These are phyloP conservation scores for Pseudogymnoascus sp. DNA, from an alignment of 2,329 filamentous ascomycete species.

Conservation along the genomic window DNA sequence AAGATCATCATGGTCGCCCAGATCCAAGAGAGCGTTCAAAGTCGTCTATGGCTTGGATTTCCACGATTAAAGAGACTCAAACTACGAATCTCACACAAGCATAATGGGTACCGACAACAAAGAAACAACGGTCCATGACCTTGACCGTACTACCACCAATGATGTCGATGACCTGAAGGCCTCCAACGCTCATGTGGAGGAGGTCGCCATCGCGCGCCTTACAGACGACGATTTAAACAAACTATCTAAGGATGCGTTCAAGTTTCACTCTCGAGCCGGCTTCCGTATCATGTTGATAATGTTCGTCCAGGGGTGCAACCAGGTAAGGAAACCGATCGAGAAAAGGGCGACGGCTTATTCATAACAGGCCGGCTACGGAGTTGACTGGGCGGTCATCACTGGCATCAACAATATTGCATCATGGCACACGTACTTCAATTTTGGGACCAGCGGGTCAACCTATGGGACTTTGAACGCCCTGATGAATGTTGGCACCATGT, in stretches of 20 bases:
- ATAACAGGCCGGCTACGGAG: constrained; percentile 34
- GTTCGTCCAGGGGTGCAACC: constrained; percentile 39
- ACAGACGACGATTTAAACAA: constrained; percentile 38
- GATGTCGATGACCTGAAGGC: constrained; percentile 28
- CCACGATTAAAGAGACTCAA: neutral
- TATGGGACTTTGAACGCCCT: constrained; percentile 36
- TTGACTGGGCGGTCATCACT: constrained; percentile 42
- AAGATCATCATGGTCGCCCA: constrained; percentile 6
- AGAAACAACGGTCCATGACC: constrained; percentile 5
- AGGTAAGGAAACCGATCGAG: constrained; percentile 21
- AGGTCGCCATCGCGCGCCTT: constrained; percentile 36
- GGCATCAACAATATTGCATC: constrained; percentile 36
- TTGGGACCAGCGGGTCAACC: constrained; percentile 32
- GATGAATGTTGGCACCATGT: constrained; percentile 39
- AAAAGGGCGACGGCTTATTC: constrained; percentile 11
- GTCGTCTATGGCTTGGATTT: neutral
- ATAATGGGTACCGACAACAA: constrained; percentile 2
- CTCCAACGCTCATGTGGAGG: constrained; percentile 33
- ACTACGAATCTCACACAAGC: neutral
- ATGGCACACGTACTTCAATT: constrained; percentile 38
- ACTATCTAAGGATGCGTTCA: constrained; percentile 35
- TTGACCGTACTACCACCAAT: constrained; percentile 18
- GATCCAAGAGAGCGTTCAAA: neutral
- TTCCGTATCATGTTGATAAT: constrained; percentile 36
- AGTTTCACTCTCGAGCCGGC: constrained; percentile 34